Evolutionary conservation across 495 filamentous ascomycete species (phyloP).

Genomic region (Penicillium arizonense): DNA sequence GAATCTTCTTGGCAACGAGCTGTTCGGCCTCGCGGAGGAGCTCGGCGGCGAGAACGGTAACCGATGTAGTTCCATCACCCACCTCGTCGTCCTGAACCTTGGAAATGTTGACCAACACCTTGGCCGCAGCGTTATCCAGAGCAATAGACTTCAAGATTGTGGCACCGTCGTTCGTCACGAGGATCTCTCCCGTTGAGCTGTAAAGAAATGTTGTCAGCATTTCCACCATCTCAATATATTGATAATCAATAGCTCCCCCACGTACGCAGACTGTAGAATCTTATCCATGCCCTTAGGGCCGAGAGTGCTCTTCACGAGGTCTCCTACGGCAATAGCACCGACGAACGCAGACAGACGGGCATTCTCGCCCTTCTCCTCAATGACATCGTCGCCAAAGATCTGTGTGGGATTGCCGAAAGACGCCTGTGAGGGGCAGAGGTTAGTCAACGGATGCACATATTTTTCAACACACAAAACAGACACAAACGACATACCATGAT

Average conservation of each 20-base stretch:
- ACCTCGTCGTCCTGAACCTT: conserved; percentile 99
- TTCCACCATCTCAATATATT: conserved; percentile 17
- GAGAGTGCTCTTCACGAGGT: conserved; percentile 93
- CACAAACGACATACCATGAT: conserved; percentile 31
- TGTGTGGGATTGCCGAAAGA: conserved; percentile 84
- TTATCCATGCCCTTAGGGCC: conserved; percentile 99
- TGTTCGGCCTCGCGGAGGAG: conserved; percentile 95
- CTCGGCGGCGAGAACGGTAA: conserved; percentile 92
- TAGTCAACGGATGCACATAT: conserved; percentile 1
- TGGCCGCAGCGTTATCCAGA: conserved; percentile 97
- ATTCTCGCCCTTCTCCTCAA: conserved; percentile 99
- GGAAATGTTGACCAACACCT: conserved; percentile 94
- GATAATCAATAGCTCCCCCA: conserved; percentile 21
- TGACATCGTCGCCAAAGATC: conserved; percentile 97
- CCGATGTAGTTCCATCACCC: conserved; percentile 90
- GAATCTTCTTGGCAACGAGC: conserved; percentile 94
- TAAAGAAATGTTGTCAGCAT: conserved; percentile 1
- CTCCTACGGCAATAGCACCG: conserved; percentile 95
- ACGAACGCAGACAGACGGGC: conserved; percentile 95
- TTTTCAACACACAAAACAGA: not conserved
- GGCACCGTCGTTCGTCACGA: conserved; percentile 98
- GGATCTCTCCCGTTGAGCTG: conserved; percentile 92
- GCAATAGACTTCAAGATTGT: conserved; percentile 98
- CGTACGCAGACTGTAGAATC: conserved; percentile 95
- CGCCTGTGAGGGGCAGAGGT: conserved; percentile 25